phyloP scores from a whole-genome alignment of 2,329 filamentous ascomycete genomes.

The Fusarium ambrosium region DNA sequence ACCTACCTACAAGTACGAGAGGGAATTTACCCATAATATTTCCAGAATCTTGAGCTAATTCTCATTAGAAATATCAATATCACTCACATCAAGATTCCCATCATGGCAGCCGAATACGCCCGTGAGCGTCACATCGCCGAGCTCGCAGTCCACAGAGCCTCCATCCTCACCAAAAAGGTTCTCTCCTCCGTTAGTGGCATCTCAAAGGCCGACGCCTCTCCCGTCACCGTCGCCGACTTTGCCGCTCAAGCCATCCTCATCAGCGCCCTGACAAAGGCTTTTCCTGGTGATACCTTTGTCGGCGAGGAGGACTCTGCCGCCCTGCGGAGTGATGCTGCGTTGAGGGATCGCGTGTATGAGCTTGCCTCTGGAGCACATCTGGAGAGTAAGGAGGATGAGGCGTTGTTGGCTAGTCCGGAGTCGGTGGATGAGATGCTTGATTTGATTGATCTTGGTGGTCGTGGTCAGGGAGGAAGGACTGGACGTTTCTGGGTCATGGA shows the following conservation, averaged over 20 bases:
- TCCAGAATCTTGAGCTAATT: background rate
- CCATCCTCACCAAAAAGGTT: slow-evolving; percentile 67
- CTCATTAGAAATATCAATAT: slow-evolving; percentile 1
- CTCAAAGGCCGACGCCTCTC: slow-evolving; percentile 69
- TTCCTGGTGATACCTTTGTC: slow-evolving; percentile 69
- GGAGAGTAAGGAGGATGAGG: slow-evolving; percentile 23
- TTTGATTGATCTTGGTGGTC: slow-evolving; percentile 71
- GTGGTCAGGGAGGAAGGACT: slow-evolving; percentile 52
- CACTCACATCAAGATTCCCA: background rate
- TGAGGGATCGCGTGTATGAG: slow-evolving; percentile 68
- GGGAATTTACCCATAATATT: background rate
- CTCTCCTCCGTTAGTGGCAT: slow-evolving; percentile 61
- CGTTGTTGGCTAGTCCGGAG: slow-evolving; percentile 54
- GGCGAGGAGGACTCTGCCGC: slow-evolving; percentile 71
- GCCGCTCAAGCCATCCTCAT: slow-evolving; percentile 74
- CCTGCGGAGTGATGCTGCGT: slow-evolving; percentile 61
- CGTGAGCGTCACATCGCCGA: slow-evolving; percentile 53
- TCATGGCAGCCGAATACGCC: slow-evolving; percentile 43
- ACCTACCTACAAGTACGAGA: background rate
- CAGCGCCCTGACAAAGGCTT: slow-evolving; percentile 64
- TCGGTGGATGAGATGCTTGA: slow-evolving; percentile 69
- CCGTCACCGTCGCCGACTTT: slow-evolving; percentile 75
- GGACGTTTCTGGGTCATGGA: slow-evolving; percentile 73
- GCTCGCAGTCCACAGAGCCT: slow-evolving; percentile 67
- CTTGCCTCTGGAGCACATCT: slow-evolving; percentile 56